Evolutionary conservation across 768 basidiomycete species (phyloP).

Genomic region (Candolleomyces aberdarensis): DNA sequence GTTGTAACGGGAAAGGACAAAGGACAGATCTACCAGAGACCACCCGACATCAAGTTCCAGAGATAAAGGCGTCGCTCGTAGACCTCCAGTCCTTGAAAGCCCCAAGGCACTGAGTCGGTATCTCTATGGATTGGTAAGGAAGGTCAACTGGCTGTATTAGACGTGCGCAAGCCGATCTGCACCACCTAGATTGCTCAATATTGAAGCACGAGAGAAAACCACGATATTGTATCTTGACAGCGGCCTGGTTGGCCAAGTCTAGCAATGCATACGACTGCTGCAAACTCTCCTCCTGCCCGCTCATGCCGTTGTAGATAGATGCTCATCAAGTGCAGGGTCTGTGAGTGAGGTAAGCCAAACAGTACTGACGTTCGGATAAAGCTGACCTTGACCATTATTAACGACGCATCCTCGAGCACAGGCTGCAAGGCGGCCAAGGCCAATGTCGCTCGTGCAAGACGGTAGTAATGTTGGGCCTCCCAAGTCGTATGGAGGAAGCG

Average conservation of each 20-base stretch:
- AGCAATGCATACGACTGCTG: slow-evolving; percentile 45
- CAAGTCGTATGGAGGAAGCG: slow-evolving; percentile 43
- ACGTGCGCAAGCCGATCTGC: neutral
- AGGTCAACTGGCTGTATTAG: neutral
- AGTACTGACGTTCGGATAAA: neutral
- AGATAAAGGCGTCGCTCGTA: slow-evolving; percentile 54
- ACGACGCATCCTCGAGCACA: slow-evolving; percentile 39
- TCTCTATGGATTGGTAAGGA: slow-evolving; percentile 27
- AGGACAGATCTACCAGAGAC: slow-evolving; percentile 47
- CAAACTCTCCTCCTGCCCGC: slow-evolving; percentile 48
- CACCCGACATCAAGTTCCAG: slow-evolving; percentile 47
- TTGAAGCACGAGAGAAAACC: neutral
- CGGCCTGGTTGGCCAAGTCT: slow-evolving; percentile 46
- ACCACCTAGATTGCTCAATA: neutral
- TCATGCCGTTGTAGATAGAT: slow-evolving; percentile 53
- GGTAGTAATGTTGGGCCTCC: slow-evolving; percentile 53
- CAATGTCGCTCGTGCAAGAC: slow-evolving; percentile 42
- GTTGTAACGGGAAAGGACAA: neutral
- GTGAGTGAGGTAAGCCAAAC: neutral
- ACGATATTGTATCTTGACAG: slow-evolving; percentile 36
- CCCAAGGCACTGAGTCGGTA: slow-evolving; percentile 50
- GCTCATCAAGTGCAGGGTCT: slow-evolving; percentile 51
- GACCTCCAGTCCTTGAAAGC: slow-evolving; percentile 44
- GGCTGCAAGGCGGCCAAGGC: slow-evolving; percentile 46
- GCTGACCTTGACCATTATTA: slow-evolving; percentile 43